A percentile compares a stretch with the other conserved stretches of the same genome.
Evolutionary conservation across 345 rosid genomes (phyloP).

Genomic region (Rhodamnia rubescens): DNA sequence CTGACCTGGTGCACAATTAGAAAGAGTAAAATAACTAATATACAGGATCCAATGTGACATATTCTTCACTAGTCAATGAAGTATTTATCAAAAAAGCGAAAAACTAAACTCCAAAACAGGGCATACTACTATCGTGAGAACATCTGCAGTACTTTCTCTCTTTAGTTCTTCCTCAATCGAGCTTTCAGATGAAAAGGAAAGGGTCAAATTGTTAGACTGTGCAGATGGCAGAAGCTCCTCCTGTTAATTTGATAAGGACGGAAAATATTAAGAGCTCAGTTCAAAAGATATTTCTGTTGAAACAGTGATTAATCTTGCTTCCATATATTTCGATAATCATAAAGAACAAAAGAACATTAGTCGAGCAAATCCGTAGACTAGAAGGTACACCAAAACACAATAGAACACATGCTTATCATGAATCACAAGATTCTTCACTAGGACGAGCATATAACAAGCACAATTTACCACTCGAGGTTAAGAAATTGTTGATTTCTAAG

Average conservation of each 20-base stretch:
- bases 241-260: constrained; percentile 20
- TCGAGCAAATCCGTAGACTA: neutral
- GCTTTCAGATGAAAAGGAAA: constrained; percentile 93
- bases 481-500: too few species aligned
- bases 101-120: neutral
- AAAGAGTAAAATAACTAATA: neutral
- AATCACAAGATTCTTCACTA: neutral
- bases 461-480: neutral
- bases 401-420: neutral
- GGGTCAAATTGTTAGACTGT: constrained; percentile 64
- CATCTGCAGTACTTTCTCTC: constrained; percentile 93
- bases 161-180: constrained; percentile 95
- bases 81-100: neutral
- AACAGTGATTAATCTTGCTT: neutral
- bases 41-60: neutral
- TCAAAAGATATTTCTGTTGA: neutral
- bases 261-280: neutral
- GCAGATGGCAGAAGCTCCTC: constrained; percentile 62
- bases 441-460: neutral
- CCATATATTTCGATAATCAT: neutral
- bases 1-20: constrained; percentile 38
- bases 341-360: neutral
- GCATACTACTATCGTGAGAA: constrained; percentile 68
- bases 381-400: neutral
- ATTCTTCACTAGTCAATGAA: neutral